Evolutionary conservation across 1,284 basidiomycete genomes (phyloP).

Genomic region (Schizophyllum amplum): DNA sequence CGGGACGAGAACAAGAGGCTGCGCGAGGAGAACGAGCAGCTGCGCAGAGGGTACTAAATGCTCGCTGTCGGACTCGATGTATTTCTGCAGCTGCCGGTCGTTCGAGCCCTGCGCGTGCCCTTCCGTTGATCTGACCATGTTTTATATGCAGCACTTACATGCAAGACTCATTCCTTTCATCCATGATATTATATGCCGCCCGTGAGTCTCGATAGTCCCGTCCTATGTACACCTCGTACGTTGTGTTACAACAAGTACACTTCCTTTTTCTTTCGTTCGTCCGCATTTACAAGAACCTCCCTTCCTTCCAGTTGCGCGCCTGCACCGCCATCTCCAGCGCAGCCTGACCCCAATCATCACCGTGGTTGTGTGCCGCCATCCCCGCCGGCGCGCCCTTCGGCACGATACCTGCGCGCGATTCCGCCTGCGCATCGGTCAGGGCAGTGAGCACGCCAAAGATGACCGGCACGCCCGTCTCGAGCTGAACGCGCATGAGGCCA

Average conservation of each 20-base stretch:
- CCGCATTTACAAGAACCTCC: conserved; percentile 43
- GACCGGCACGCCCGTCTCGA: conserved; percentile 92
- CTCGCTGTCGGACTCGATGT: too few species aligned
- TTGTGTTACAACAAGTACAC: not conserved
- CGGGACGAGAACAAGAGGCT: conserved; percentile 61
- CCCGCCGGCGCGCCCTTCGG: conserved; percentile 30
- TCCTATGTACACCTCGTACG: too few species aligned
- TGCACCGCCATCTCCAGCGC: conserved; percentile 90
- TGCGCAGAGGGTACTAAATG: conserved; percentile 47
- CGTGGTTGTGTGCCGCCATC: conserved; percentile 91
- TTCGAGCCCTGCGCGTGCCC: too few species aligned
- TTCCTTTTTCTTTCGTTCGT: not conserved
- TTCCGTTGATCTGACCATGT: too few species aligned
- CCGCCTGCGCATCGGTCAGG: conserved; percentile 89
- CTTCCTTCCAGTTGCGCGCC: conserved; percentile 66
- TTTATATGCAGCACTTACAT: too few species aligned
- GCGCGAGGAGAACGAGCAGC: conserved; percentile 57
- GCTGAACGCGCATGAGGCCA: conserved; percentile 88
- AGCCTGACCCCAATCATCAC: conserved; percentile 93
- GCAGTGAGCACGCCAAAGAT: conserved; percentile 96
- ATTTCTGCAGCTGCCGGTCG: too few species aligned
- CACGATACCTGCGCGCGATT: conserved; percentile 84
- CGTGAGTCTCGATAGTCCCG: too few species aligned
- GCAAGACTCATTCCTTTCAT: too few species aligned
- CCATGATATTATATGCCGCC: too few species aligned